These are phyloP conservation scores for Dendrobium huoshanense DNA, from an alignment of 106 monocot species.

Conservation along the genomic window DNA sequence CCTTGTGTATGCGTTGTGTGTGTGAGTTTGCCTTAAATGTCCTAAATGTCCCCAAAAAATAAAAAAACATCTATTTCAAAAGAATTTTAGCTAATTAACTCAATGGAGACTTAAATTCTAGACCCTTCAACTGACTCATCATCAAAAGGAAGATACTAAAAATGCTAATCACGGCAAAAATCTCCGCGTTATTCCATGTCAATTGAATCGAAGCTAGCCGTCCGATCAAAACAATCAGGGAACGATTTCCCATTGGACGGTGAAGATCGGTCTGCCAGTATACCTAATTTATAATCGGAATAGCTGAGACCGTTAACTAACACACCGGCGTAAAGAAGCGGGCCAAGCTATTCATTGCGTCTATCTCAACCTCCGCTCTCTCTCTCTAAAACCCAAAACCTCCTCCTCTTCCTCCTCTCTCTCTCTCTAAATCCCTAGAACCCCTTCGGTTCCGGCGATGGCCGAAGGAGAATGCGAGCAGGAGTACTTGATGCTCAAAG, in stretches of 20 bases:
- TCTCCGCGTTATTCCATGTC: not conserved
- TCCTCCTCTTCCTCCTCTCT: not conserved
- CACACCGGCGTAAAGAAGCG: not conserved
- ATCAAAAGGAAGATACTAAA: no score
- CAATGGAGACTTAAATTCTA: no score
- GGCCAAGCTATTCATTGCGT: not conserved
- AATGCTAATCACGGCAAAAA: no score
- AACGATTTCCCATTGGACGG: not conserved
- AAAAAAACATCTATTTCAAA: no score
- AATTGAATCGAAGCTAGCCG: not conserved
- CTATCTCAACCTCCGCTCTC: conserved; percentile 3
- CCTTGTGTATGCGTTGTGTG: no score
- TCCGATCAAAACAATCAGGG: not conserved
- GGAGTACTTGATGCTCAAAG: conserved; percentile 11
- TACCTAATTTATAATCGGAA: conserved; percentile 8
- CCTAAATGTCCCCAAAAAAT: no score
- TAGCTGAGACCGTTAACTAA: conserved; percentile 6
- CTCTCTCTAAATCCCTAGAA: conserved; percentile 5
- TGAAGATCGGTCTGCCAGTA: not conserved
- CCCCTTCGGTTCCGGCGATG: not conserved
- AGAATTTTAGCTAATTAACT: no score
- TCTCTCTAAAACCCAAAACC: not conserved
- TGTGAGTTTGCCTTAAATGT: no score
- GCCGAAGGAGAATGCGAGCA: not conserved
- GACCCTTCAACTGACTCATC: no score